Evolutionary conservation across 805 yeast species (phyloP), one percentile per base, ranked within the genome.

Genomic region (Candida fluviatilis): DNA sequence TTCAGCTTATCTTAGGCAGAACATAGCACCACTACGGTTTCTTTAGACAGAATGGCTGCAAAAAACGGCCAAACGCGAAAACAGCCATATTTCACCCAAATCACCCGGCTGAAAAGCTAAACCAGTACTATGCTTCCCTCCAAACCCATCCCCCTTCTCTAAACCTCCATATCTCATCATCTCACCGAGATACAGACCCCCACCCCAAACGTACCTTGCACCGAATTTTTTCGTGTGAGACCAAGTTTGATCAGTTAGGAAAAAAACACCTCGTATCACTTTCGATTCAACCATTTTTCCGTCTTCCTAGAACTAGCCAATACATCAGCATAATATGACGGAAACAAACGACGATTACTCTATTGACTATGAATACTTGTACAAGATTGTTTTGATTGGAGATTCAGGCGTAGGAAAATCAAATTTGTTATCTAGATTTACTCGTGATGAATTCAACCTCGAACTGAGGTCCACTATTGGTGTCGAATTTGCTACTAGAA

Each of bases 351-450:
- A 67, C 51, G 72, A 67, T 51, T 68, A 65, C 53, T 64, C 71
- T 35, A 67, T 67, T 50, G 95, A 85, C 52, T 85, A 93, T 76
- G 98, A 91, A 62, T 90, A 84, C 64, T 76, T 91, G 45, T 91
- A 90, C 74, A 91, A 90, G 75, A 88, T 93, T 50, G 98, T 91
- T 29, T 76, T 91, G 60, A 91, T 93, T 60, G 98, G 98, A 33
- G 98, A 93, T 62, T 86, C 98, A 34, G 98, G 98, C 52, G 98
- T 93, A 36, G 99, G 99, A 43, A 91, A 91, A 62, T 87, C 97
- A 54, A 93, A 93, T 68, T 73, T 91, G 42, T 75, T 91, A 39
- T 86, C 95, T 37, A 80, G 99, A 53, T 91, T 91, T 73, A 89
- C 98, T 10, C 80, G 96, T 46, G 90, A 91, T 64, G 98, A 91